A percentile compares a stretch with the other conserved stretches of the same genome.
phyloP scores from a whole-genome alignment of 495 filamentous ascomycete genomes.

The Aspergillus panamensis region DNA sequence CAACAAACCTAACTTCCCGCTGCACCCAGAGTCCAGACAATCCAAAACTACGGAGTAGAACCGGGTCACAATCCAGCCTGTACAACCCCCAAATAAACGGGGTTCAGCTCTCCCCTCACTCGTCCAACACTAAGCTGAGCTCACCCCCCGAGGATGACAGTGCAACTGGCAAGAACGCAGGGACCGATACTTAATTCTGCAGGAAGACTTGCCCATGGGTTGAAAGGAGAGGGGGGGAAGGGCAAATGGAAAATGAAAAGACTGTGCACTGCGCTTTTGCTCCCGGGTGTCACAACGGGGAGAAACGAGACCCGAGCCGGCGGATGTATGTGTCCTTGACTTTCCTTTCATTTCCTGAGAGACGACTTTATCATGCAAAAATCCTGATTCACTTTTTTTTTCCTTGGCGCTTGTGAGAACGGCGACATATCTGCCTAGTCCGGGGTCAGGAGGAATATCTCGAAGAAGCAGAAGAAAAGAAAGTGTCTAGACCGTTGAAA shows the following conservation, averaged over 20 bases:
- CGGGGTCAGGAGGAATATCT: too few relatives aligned
- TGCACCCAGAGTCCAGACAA: not conserved
- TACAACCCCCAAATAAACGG: not conserved
- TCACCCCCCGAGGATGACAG: conserved; percentile 2
- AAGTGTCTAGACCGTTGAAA: not conserved
- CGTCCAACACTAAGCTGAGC: not conserved
- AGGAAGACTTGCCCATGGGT: not conserved
- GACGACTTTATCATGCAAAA: not conserved
- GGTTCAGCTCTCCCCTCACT: not conserved
- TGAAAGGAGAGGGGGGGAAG: too few relatives aligned
- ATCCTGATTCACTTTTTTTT: not conserved
- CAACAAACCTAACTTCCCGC: not conserved
- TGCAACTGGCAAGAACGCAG: conserved; percentile 3
- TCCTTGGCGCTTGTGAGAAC: too few relatives aligned
- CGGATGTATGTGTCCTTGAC: conserved; percentile 1
- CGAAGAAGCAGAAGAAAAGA: not conserved
- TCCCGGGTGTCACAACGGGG: not conserved
- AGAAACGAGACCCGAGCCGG: not conserved
- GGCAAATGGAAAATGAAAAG: not conserved
- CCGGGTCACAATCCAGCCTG: not conserved
- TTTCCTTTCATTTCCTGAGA: not conserved
- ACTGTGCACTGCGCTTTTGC: not conserved
- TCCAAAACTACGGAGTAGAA: not conserved
- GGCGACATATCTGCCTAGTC: too few relatives aligned
- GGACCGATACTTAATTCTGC: conserved; percentile 7